Base-by-base conservation (phyloP, 805 yeast genomes). In the Kazachstania africana region DNA sequence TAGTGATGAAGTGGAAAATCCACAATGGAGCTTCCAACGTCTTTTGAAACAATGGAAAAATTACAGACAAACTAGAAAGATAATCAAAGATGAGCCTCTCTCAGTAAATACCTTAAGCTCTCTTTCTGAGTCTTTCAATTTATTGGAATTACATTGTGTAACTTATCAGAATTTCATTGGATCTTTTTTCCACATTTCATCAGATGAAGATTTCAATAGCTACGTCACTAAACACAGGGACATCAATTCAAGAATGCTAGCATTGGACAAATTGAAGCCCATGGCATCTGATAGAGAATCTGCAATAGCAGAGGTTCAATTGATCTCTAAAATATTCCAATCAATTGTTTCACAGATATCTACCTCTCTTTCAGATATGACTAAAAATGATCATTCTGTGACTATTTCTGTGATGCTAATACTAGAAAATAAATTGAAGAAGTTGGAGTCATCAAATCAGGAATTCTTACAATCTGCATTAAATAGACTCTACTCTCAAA, bases 391-490 rank as follows among this genome's bases (percentile, higher is more conserved):
- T 24, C 56, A 58, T 24, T 47, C 66, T 8, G 60, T 63, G 20
- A 52, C 59, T 12, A 72, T 76, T 1, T 54, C 61, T 3, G 42
- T 70, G 1, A 38, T 67, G 28, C 43, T 63, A 2, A 49, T 62
- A 24, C 41, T 72, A 8, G 76, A 73, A 36, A 34, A 40, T 6
- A 43, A 54, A 16, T 51, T 58, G 5, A 44, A 43, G 16, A 47
- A 43, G 8, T 47, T 63, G 13, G 66, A 66, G 8, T 56, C 69
- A 6, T 61, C 77, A 1, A 70, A 72, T 48, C 85, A 78, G 46
- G 94, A 81, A 39, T 82, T 67, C 42, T 56, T 68, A 14, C 59
- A 69, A 36, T 62, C 66, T 24, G 60, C 66, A 32, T 59, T 78
- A 38, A 62, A 60, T 20, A 71, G 70, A 37, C 40, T 75, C 4